phyloP scores from a whole-genome alignment of 352 stramenopile genomes.

The Pythium angustatum region DNA sequence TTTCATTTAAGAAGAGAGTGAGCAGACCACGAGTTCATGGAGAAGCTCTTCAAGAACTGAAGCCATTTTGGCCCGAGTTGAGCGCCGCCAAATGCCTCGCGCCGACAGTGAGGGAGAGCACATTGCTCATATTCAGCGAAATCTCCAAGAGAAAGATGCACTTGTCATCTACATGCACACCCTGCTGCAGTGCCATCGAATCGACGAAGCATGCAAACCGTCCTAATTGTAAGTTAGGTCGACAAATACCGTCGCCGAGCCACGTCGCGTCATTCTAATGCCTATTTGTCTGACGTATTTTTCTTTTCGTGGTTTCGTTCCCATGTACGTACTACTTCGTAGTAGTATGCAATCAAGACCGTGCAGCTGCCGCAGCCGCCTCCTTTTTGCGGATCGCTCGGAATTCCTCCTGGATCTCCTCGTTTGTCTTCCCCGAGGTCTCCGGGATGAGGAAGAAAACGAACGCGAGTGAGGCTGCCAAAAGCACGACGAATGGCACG shows the following conservation, averaged over 20 bases:
- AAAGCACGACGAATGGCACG: conserved; percentile 23
- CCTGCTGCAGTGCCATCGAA: conserved; percentile 5
- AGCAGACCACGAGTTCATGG: not conserved
- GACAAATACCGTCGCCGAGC: too few species aligned
- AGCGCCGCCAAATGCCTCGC: too few species aligned
- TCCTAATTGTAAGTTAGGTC: too few species aligned
- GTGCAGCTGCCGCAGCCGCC: conserved; percentile 1
- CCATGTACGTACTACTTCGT: not conserved
- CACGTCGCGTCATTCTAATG: too few species aligned
- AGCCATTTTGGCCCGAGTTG: not conserved
- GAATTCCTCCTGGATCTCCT: conserved; percentile 33
- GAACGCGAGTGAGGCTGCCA: conserved; percentile 17
- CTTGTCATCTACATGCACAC: conserved; percentile 5
- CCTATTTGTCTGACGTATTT: not conserved
- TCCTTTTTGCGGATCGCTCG: conserved; percentile 25
- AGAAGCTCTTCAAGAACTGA: not conserved
- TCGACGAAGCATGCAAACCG: not conserved
- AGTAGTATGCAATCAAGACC: not conserved
- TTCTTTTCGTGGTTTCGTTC: not conserved
- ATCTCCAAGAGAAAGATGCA: not conserved
- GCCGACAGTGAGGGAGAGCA: not conserved
- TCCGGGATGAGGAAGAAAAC: conserved; percentile 27
- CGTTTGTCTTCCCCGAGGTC: conserved; percentile 24
- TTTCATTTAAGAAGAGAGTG: not conserved
- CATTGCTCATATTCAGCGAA: not conserved